Base-by-base conservation (phyloP, 2,329 filamentous ascomycete genomes). In the Diplodia sapinea region DNA sequence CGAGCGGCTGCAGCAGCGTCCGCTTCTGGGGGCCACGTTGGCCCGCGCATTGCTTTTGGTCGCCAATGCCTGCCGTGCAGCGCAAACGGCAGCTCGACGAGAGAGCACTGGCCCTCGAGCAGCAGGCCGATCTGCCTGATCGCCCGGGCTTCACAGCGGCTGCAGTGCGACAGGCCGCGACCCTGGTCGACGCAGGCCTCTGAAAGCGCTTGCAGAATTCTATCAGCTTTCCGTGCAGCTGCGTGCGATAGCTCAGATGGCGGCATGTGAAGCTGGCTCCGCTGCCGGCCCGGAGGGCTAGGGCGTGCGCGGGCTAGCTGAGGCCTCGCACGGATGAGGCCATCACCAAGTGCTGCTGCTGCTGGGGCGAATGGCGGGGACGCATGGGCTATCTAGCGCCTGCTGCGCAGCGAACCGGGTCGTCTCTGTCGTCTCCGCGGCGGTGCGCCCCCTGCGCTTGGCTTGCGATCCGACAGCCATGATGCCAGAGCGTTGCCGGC, bases 201-300 rank as follows among this genome's bases (percentile, higher is more conserved):
- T 64, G 61, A 54, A 64, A 64, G 61, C 47, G 61, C 61, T 63
- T 64, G 61, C 61, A 38, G 56, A 61, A 61, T 61, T 61, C 56
- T 33, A 61, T 61, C 56, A 61, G 56, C 56, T 61, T 61, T 61
- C 56, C 7, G 56, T 61, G 56, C 56, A 61, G 56, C 56, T 43
- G 36, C 56, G 56, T 61, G 56, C 40, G 56, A 61, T 61, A 61
- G 56, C 56, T 61, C 56, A 61, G 56, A 61, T 56, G 54, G 54
- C 54, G 55, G 55, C 56, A 61, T 61, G 56, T 49, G 56, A 49
- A 47, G 56, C 40, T 23, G 13, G 15, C 17, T 4, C 12, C 13
- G 51, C 51, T 12, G 55, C 20, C n/a, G 7, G 36, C n/a, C 23
- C n/a, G n/a, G 31, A 15, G 6, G 54, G n/a, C 8, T 6, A 20